Evolutionary conservation across 2,329 filamentous ascomycete genomes (phyloP), one percentile per base, ranked within the genome.

Genomic region (Fusarium kyushuense): DNA sequence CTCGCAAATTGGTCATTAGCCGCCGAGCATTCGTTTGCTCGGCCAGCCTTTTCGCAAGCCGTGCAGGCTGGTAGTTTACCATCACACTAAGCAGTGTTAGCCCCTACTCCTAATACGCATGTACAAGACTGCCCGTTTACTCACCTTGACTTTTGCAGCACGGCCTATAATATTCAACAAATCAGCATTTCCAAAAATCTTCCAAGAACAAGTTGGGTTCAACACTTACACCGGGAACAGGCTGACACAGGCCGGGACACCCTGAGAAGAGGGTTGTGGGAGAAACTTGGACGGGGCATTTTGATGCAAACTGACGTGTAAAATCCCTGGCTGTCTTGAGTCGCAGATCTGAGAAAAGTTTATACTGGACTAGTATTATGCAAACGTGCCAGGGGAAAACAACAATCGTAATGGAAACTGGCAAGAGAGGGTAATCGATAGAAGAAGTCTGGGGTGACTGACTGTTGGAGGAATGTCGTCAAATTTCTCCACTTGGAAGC

Each of bases 1-100:
- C 94, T 87, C 1, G 95, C 94, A 79, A 97, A 98, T 77, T 97
- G 94, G 76, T 98, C 95, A 74, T 96, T 97, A 10, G 94, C 94
- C 57, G 94, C 94, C 9, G 94, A 97, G 78, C 96, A 99, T 76
- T 96, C 94, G 63, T 86, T 90, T 56, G 92, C 89, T 65, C 93
- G 91, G 30, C 94, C 94, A 16, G 93, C 93, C 80, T 94, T 94
- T 79, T 97, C 95, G 76, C 96, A 98, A 19, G 95, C 95, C 10
- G 94, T 96, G 77, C 96, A 99, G 10, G 94, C 94, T 13, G 96
- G 96, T 36, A 98, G 84, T 79, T 97, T 97, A 65, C 96, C 95
- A 81, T 98, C 96, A 76, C 96, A 99, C 89, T 91, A 75, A n/a
- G 40, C 27, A 47, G 11, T 30, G 41, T 73, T 51, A 72, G 60